These are phyloP conservation scores for Penicillium capsulatum DNA, from an alignment of 2,329 filamentous ascomycete genomes.

Conservation along the genomic window DNA sequence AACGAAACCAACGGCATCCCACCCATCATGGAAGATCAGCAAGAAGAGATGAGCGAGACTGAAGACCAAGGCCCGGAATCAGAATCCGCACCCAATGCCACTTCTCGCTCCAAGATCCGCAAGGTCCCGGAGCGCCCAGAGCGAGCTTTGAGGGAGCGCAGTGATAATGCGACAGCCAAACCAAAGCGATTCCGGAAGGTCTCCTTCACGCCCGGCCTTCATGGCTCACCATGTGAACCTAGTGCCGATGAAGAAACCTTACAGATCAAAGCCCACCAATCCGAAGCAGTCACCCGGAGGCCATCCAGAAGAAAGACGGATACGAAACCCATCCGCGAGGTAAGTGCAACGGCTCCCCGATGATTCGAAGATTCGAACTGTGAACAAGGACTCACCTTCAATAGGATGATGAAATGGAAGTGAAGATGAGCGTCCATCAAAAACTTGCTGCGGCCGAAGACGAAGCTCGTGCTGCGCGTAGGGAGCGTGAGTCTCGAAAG, in stretches of 20 bases:
- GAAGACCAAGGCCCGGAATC: slow-evolving; percentile 18
- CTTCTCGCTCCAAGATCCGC: slow-evolving; percentile 21
- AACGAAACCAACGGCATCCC: slow-evolving; percentile 24
- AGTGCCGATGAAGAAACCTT: slow-evolving; percentile 33
- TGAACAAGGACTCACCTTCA: slow-evolving; percentile 9
- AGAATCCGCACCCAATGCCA: slow-evolving; percentile 5
- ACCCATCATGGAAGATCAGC: slow-evolving; percentile 32
- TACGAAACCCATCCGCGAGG: slow-evolving; percentile 27
- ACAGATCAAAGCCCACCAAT: slow-evolving; percentile 32
- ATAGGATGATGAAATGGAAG: slow-evolving; percentile 15
- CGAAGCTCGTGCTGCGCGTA: slow-evolving; percentile 38
- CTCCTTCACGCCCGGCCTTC: slow-evolving; percentile 34
- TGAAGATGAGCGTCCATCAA: slow-evolving; percentile 37
- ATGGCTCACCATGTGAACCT: slow-evolving; percentile 26
- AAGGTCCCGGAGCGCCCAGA: slow-evolving; percentile 23
- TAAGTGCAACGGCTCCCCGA: slow-evolving; percentile 18
- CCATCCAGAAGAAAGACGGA: slow-evolving; percentile 26
- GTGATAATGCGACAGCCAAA: slow-evolving; percentile 29
- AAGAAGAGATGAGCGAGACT: slow-evolving; percentile 28
- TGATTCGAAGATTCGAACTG: neutral
- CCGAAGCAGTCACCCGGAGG: slow-evolving; percentile 29
- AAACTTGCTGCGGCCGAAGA: slow-evolving; percentile 43
- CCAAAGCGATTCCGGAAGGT: slow-evolving; percentile 35
- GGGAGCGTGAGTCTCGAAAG: slow-evolving; percentile 36
- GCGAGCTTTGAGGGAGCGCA: slow-evolving; percentile 36